These are phyloP conservation scores for Scedosporium aurantiacum DNA, from an alignment of 2,329 filamentous ascomycete species.

Conservation along the genomic window DNA sequence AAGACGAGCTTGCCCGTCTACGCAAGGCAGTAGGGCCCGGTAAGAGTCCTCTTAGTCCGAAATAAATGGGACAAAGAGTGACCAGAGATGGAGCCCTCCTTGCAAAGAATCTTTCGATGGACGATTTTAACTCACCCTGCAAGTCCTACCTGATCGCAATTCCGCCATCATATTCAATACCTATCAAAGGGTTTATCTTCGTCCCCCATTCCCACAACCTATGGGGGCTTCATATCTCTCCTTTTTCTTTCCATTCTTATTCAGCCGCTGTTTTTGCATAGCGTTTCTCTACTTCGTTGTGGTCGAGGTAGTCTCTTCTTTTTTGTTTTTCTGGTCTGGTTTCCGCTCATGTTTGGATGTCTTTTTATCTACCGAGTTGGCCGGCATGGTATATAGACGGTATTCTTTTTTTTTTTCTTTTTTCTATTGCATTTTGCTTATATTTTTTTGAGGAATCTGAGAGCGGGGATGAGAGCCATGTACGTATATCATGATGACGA, in stretches of 20 bases:
- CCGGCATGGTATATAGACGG: neutral
- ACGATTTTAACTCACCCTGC: neutral
- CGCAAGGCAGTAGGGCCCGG: slow-evolving; percentile 30
- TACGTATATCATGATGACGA: neutral
- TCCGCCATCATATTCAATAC: neutral
- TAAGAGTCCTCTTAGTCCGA: slow-evolving; percentile 32
- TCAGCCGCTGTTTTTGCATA: neutral
- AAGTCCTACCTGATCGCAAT: too few relatives aligned
- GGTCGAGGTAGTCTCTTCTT: neutral
- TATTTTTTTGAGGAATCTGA: neutral
- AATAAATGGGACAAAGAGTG: slow-evolving; percentile 7
- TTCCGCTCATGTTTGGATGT: neutral
- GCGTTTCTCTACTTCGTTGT: neutral
- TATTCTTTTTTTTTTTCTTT: neutral
- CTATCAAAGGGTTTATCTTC: neutral
- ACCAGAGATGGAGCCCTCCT: neutral
- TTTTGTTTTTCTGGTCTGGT: neutral
- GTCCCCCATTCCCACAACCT: neutral
- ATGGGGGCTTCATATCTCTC: neutral
- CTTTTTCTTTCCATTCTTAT: neutral
- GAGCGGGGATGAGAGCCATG: neutral
- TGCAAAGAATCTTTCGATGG: neutral
- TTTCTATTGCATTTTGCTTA: neutral
- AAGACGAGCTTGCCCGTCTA: slow-evolving; percentile 37
- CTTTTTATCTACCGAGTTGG: neutral